Percentiles rank a stretch among this genome's conserved stretches.
These are phyloP conservation scores for Puccinia novopanici DNA, from an alignment of 1,284 basidiomycete genomes.

Conservation along the genomic window DNA sequence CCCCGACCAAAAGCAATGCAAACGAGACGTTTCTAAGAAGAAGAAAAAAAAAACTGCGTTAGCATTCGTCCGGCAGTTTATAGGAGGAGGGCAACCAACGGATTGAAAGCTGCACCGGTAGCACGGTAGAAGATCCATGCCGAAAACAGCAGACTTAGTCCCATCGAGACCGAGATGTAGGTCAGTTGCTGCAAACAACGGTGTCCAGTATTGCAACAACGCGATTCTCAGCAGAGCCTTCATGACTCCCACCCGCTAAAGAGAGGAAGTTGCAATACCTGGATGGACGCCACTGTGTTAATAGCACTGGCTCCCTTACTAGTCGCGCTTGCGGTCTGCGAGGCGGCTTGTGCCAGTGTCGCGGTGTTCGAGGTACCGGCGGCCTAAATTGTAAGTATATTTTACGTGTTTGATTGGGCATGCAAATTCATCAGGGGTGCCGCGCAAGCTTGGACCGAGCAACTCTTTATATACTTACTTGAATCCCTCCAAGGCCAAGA, in stretches of 20 bases:
- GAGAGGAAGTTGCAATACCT: neutral
- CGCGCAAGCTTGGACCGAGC: neutral
- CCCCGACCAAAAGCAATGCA: constrained; percentile 67
- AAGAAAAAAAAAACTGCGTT: constrained; percentile 55
- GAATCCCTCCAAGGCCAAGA: constrained; percentile 40
- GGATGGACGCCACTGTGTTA: constrained; percentile 43
- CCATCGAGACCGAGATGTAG: constrained; percentile 69
- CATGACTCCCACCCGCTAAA: no score
- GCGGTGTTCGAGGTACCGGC: constrained; percentile 42
- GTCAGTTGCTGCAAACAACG: constrained; percentile 61
- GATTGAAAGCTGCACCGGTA: constrained; percentile 64
- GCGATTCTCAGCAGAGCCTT: no score
- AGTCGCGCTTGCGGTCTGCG: constrained; percentile 3
- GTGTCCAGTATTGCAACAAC: no score
- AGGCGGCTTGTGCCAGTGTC: constrained; percentile 17
- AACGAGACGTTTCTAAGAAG: constrained; percentile 73
- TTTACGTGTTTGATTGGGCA: no score
- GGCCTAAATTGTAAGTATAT: no score
- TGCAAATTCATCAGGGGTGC: no score
- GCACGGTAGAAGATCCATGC: constrained; percentile 75
- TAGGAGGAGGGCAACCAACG: constrained; percentile 55
- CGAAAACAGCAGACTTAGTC: constrained; percentile 69
- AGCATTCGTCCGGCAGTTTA: neutral
- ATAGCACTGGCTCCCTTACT: constrained; percentile 32
- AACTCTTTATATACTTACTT: constrained; percentile 24